Conservation (phyloP, 306 rosid species). For the Betula pendula region DNA sequence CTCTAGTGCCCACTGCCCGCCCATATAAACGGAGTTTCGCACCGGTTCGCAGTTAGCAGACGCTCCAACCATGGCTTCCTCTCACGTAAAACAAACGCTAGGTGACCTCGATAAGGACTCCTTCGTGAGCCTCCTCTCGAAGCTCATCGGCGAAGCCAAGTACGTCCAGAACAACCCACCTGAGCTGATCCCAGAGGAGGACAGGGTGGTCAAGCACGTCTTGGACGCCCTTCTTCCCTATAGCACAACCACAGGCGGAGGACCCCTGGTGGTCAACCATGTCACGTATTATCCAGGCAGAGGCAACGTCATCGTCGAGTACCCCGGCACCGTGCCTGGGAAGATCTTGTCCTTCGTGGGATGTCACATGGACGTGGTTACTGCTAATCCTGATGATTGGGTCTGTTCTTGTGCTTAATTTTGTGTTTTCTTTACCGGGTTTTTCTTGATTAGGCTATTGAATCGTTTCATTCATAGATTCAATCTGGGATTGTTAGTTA, state of each 20-base stretch:
- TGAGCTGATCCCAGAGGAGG: slow-evolving; percentile 78
- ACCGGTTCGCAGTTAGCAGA: not conserved
- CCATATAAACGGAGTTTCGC: not conserved
- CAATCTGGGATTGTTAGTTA: not conserved
- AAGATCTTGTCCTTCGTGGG: slow-evolving; percentile 82
- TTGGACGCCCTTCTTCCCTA: slow-evolving; percentile 58
- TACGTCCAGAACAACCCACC: slow-evolving; percentile 88
- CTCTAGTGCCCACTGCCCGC: not conserved
- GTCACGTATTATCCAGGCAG: slow-evolving; percentile 66
- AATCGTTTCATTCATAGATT: not conserved
- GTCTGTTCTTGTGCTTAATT: slow-evolving; percentile 33
- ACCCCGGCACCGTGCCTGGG: slow-evolving; percentile 77
- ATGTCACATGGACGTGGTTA: slow-evolving; percentile 94
- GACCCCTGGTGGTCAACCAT: slow-evolving; percentile 69
- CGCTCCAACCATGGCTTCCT: slow-evolving; percentile 46
- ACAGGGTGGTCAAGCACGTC: slow-evolving; percentile 67
- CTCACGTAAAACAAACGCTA: slow-evolving; percentile 37
- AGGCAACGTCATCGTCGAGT: slow-evolving; percentile 81
- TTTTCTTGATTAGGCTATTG: not conserved
- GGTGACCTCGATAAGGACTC: slow-evolving; percentile 70
- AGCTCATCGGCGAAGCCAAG: slow-evolving; percentile 79
- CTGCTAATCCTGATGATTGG: slow-evolving; percentile 88
- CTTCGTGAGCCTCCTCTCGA: slow-evolving; percentile 59
- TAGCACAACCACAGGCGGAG: slow-evolving; percentile 77
- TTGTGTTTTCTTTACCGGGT: not conserved